A percentile compares a stretch with the other conserved stretches of the same genome.
phyloP scores from a whole-genome alignment of 2,329 filamentous ascomycete species.

The Chaetoscypha palmicola region DNA sequence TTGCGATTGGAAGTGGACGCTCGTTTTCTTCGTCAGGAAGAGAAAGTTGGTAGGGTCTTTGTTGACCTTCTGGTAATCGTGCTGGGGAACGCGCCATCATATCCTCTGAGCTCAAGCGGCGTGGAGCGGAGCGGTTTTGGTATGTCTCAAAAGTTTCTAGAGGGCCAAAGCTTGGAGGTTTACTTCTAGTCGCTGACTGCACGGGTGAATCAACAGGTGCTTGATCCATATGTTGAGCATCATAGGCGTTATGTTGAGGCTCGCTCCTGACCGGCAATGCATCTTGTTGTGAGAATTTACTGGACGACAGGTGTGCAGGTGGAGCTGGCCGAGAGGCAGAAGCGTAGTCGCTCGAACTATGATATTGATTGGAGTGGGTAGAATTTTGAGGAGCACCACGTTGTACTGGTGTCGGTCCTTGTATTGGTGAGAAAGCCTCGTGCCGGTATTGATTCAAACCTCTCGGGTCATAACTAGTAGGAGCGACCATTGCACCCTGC shows the following conservation, averaged over 20 bases:
- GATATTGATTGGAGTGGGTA: neutral
- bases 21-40: slow-evolving; percentile 22
- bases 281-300: neutral
- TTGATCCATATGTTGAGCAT: neutral
- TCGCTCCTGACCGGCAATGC: neutral
- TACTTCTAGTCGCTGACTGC: neutral
- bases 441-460: slow-evolving; percentile 17
- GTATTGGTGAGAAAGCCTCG: slow-evolving; percentile 5
- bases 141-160: slow-evolving; percentile 9
- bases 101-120: slow-evolving; percentile 23
- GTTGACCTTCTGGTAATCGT: slow-evolving; percentile 22
- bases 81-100: slow-evolving; percentile 28
- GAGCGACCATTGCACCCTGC: slow-evolving; percentile 21
- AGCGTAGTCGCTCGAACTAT: neutral
- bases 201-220: neutral
- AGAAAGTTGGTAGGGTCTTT: slow-evolving; percentile 28
- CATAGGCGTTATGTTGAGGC: neutral
- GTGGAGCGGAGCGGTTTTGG: slow-evolving; percentile 3
- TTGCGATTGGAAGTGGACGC: slow-evolving; percentile 6
- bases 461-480: slow-evolving; percentile 25
- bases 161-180: slow-evolving; percentile 1
- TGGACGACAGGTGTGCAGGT: neutral
- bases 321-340: too few relatives aligned
- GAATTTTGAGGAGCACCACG: slow-evolving; percentile 3
- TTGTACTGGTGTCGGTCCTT: slow-evolving; percentile 3